Evolutionary conservation across 176 grass and related monocot genomes (phyloP), one percentile per base, ranked within the genome.

Genomic region (Ensete ventricosum): DNA sequence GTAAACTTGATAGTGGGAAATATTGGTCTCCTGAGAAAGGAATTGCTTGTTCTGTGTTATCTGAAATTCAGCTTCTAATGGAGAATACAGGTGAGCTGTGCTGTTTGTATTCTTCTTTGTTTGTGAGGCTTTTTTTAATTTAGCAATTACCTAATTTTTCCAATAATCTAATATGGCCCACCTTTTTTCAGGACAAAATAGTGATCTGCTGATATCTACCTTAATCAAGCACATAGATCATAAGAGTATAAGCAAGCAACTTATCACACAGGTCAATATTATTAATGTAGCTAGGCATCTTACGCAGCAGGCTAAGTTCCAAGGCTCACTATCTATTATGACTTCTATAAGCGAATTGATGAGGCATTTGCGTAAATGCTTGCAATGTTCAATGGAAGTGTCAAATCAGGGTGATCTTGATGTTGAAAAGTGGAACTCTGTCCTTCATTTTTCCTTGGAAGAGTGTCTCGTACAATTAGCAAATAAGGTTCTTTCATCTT

Each of bases 291-390:
- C 80, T 62, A 87, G 82, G 49, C 75, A 86, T 80, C 95, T 99
- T 89, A 91, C 86, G 72, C 78, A 76, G 54, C 84, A 94, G 57
- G 84, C 79, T 62, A 99, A 94, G 64, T 53, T 82, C 12, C 87
- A 89, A 62, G 84, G 86, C 59, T 94, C 91, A 9, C 84, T 91
- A 69, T 77, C 86, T 82, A 83, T 99, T 80, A 75, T 86, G 69
- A 89, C 84, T 81, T 87, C 88, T 62, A 99, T 94, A 59, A 84
- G 84, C 25, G 95, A 91, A 64, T 87, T 94, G 80, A 80, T 89
- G 75, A 99, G 88, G 66, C 90, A 99, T 76, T 76, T 99, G 76
- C 88, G 84, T 71, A 99, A 91, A 88, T 99, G 95, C 86, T 85
- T 99, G 86, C 87, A 91, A 82, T 84, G 66, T 91, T 88, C 90